Evolutionary conservation across 768 basidiomycete species (phyloP), one percentile per base, ranked within the genome.

Genomic region (Lentinus brumalis): DNA sequence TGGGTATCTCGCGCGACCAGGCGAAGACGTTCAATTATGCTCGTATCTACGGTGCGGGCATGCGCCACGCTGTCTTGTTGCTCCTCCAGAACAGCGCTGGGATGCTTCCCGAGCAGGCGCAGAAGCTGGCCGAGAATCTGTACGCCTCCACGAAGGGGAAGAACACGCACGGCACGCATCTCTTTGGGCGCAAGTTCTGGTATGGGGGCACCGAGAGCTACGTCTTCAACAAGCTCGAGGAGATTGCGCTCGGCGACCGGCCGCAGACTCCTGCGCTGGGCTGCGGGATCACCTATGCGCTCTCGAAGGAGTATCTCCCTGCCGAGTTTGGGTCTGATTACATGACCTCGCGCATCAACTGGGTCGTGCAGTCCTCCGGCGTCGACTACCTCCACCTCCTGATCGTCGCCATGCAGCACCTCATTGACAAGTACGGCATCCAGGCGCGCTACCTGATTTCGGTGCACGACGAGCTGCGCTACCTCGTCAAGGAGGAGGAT

Each of bases 21-120:
- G 96, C 97, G 35, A 98, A 99, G 73, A 93, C 96, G 39, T 99
- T 99, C 85, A 99, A 99, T 71, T 99, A 98, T 69, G 97, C 96
- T 46, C 87, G 96, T 39, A 97, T 99, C 66, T 98, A 98, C 68
- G 96, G 96, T n/a, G 96, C 96, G 1, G 97, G 96, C 6, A 92
- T 94, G 87, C 88, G 89, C 59, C 95, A 99, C 67, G 97, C 96
- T 2, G 79, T 94, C 6, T 83, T 94, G 10, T 82, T 98, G 1
- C 81, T 99, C 4, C 77, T 94, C 47, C 96, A 98, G 72, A 84
- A 89, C 14, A 96, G 90, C 66, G 80, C 93, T 0, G 82, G 77
- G 5, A 91, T 98, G 84, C 76, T 87, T 7, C 85, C 85, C 0
- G 88, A 91, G 53, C 76, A 88, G 64, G 96, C 96, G 2, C 87